Conservation (phyloP, 1,139 yeast genomes). For the Nakaseomyces glabratus region DNA sequence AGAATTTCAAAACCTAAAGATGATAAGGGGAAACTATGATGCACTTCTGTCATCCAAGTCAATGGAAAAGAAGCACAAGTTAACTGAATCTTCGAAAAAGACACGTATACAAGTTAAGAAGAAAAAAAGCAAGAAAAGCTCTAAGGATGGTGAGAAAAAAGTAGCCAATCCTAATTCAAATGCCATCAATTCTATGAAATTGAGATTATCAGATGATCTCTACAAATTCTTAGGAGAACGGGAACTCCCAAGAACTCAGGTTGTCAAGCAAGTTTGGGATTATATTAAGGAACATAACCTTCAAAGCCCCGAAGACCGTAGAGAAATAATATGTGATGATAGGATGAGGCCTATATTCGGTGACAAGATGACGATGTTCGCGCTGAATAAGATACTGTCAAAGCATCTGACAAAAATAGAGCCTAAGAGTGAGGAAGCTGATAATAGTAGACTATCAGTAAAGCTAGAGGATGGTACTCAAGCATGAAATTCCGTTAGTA, state of each 20-base stretch:
- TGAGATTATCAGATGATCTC: conserved; percentile 43
- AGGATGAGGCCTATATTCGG: conserved; percentile 52
- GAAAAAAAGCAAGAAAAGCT: conserved; percentile 23
- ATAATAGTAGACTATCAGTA: too few relatives aligned
- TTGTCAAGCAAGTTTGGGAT: conserved; percentile 65
- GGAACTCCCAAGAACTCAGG: conserved; percentile 56
- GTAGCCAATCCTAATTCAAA: conserved; percentile 14
- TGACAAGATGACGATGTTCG: conserved; percentile 52
- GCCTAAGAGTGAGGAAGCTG: too few relatives aligned
- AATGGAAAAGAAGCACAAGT: conserved; percentile 10
- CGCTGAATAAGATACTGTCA: conserved; percentile 53
- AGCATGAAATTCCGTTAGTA: too few relatives aligned
- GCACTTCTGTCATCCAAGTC: conserved; percentile 1
- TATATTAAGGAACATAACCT: conserved; percentile 56
- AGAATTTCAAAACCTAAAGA: conserved; percentile 30
- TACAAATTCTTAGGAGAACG: conserved; percentile 38
- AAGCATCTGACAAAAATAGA: conserved; percentile 33
- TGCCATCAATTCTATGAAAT: conserved; percentile 19
- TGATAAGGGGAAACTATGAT: conserved; percentile 11
- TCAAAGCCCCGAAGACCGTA: conserved; percentile 60
- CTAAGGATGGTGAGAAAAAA: conserved; percentile 10
- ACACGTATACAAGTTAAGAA: conserved; percentile 7
- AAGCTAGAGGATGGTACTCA: too few relatives aligned
- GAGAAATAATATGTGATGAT: conserved; percentile 64
- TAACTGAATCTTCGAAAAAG: conserved; percentile 7